Evolutionary conservation across 345 rosid species (phyloP).

Genomic region (Raphanus sativus): DNA sequence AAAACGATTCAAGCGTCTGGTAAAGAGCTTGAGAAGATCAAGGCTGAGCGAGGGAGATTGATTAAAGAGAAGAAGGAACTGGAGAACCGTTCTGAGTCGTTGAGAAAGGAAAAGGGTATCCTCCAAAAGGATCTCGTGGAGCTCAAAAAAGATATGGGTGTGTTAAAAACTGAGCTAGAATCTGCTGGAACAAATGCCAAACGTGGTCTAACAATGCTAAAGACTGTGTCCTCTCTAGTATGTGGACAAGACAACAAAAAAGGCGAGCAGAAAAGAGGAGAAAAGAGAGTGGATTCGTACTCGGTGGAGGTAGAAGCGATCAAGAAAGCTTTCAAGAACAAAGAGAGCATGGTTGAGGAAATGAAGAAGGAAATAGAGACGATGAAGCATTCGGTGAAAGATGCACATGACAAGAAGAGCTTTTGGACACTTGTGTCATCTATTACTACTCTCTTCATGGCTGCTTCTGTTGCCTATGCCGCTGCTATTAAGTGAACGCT

Average conservation of each 20-base stretch:
- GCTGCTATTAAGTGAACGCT: slow-evolving; percentile 49
- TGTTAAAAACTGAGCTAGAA: slow-evolving; percentile 51
- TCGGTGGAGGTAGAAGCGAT: slow-evolving; percentile 55
- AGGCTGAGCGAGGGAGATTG: slow-evolving; percentile 44
- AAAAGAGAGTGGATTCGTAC: slow-evolving; percentile 47
- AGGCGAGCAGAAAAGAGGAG: slow-evolving; percentile 24
- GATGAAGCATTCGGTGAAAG: slow-evolving; percentile 51
- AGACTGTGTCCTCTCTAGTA: slow-evolving; percentile 51
- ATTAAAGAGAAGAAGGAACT: slow-evolving; percentile 45
- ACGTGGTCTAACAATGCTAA: slow-evolving; percentile 48
- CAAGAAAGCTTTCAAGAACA: slow-evolving; percentile 55
- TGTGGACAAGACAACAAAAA: slow-evolving; percentile 38
- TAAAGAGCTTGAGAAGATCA: slow-evolving; percentile 45
- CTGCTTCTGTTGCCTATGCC: slow-evolving; percentile 60
- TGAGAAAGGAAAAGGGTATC: slow-evolving; percentile 49
- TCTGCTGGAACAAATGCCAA: slow-evolving; percentile 39
- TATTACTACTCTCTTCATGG: slow-evolving; percentile 65
- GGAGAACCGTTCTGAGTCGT: slow-evolving; percentile 36
- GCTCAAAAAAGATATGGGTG: slow-evolving; percentile 39
- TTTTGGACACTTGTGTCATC: slow-evolving; percentile 76
- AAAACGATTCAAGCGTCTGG: slow-evolving; percentile 37
- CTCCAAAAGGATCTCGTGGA: slow-evolving; percentile 49
- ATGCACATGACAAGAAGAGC: slow-evolving; percentile 59
- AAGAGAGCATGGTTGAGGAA: slow-evolving; percentile 57
- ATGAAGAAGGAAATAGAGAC: slow-evolving; percentile 54